A percentile compares a stretch with the other conserved stretches of the same genome.
Evolutionary conservation across 1,284 basidiomycete genomes (phyloP).

Genomic region (Ganoderma resinaceum): DNA sequence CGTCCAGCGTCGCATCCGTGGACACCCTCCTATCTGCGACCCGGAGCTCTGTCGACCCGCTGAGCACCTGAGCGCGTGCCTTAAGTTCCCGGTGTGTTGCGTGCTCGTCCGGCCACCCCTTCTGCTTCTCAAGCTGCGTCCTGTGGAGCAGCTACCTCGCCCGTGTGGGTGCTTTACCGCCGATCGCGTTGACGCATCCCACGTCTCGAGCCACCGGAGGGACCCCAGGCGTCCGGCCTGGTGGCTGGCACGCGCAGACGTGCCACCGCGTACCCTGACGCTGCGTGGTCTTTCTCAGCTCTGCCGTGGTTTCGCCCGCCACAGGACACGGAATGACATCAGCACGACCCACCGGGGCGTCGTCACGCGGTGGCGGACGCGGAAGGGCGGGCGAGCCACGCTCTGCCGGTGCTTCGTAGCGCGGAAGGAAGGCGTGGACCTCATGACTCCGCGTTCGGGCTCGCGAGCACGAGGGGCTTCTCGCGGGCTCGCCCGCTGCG

Average conservation of each 20-base stretch:
- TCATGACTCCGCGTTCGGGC: slow-evolving; percentile 19
- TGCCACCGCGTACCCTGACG: background rate
- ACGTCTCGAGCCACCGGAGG: background rate
- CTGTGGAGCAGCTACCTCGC: background rate
- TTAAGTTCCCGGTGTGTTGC: background rate
- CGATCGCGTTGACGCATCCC: slow-evolving; percentile 3
- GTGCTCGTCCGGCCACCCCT: background rate
- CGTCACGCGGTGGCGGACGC: slow-evolving; percentile 22
- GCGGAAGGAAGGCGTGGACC: slow-evolving; percentile 20
- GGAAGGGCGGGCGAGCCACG: slow-evolving; percentile 13
- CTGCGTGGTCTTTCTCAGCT: background rate
- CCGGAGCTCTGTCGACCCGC: slow-evolving; percentile 16
- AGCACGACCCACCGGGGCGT: slow-evolving; percentile 10
- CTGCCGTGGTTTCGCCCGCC: background rate
- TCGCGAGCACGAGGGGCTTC: slow-evolving; percentile 14
- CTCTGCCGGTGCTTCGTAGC: slow-evolving; percentile 21
- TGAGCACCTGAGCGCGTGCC: slow-evolving; percentile 24
- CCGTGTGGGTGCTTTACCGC: slow-evolving; percentile 1
- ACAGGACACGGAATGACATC: slow-evolving; percentile 19
- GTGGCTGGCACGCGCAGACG: background rate
- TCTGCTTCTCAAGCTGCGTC: background rate
- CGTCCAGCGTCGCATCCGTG: background rate
- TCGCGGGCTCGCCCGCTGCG: slow-evolving; percentile 14
- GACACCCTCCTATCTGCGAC: slow-evolving; percentile 11
- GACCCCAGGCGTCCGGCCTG: background rate